Base-by-base conservation (phyloP, 1,284 basidiomycete species). In the Acaromyces ingoldii region DNA sequence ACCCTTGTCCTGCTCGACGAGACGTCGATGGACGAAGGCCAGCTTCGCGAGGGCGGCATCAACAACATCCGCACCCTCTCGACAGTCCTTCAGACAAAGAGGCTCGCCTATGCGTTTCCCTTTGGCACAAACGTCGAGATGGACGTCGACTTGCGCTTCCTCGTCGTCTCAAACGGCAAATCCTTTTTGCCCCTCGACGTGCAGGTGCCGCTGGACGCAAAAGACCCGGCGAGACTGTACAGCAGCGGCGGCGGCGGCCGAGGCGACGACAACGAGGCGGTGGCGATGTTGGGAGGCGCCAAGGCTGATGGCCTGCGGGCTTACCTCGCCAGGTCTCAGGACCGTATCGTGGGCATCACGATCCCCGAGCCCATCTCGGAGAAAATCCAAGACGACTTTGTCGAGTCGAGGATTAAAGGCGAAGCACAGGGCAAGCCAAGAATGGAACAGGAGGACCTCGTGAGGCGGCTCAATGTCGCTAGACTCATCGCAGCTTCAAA, bases 31-130 rank as follows among this genome's bases (percentile, higher is more conserved):
- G 79, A 79, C 22, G 88, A 89, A 70, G 86, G 85, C 6, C 79
- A 80, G 51, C 78, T 90, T 9, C 71, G 79, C 13, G 83, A 86
- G 50, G 80, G 6, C 10, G 60, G 88, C 3, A 70, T 91, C 4
- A 73, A 77, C 54, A 91, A 89, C 63, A 76, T 91, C 29, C 81
- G 78, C 38, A 81, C 84, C 0, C 75, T 87, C n/a, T 85, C 88
- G 56, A 81, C 84, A 43, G 80, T 83, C 52, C 82, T 91, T 68
- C 78, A 78, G 36, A 77, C 78, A 13, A 88, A 89, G 67, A 85
- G 82, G 2, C 76, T 91, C n/a, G 79, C 83, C 10, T 91, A 91
- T 71, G 76, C 81, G 28, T 91, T 91, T 74, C 89, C 89, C 0
- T 91, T 83, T 76, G 86, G 84, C 64, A 17, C 36, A 38, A 71